Evolutionary conservation across 2,329 filamentous ascomycete genomes (phyloP), one percentile per base, ranked within the genome.

Genomic region (Septoria petroselini): DNA sequence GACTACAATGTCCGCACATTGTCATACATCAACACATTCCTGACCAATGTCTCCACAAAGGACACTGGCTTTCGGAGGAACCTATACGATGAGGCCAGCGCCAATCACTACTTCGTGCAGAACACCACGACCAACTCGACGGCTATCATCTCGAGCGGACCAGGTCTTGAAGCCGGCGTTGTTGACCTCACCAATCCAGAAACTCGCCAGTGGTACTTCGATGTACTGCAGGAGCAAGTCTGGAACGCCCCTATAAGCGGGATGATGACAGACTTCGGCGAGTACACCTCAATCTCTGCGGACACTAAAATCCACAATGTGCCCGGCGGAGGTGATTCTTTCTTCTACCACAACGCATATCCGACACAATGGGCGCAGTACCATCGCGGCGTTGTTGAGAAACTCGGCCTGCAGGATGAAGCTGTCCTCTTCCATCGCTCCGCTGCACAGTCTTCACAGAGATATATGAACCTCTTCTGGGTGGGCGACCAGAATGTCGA

Each of bases 381-480:
- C 23, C 66, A 68, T 40, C 64, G 66, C 18, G 56, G 58, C 3
- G 53, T 68, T 3, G 55, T 62, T 7, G 60, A 65, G 35, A 59
- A 60, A 8, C 58, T 65, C 4, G 55, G 58, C 5, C 54, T 62
- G 7, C 57, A 66, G 41, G 44, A 58, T 12, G 67, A 69, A 41
- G 61, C 64, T 0, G 57, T 70, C 30, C 56, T 66, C 6, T 70
- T 69, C 58, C 67, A 70, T 43, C 65, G 67, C 9, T 68, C 65
- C 2, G 65, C 66, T 1, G 59, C 65, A 6, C 62, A 67, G 40
- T 61, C 58, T 1, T 59, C 66, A 0, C 64, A 66, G 42, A 58
- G 60, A 9, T 57, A 69, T 53, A 67, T 65, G 57, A 70, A 69
- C 45, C 58, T 70, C 6, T 70, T 69, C 62, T 70, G 68, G 68